Evolutionary conservation across 805 yeast species (phyloP).

Genomic region (Cyberlindnera euphorbiae): DNA sequence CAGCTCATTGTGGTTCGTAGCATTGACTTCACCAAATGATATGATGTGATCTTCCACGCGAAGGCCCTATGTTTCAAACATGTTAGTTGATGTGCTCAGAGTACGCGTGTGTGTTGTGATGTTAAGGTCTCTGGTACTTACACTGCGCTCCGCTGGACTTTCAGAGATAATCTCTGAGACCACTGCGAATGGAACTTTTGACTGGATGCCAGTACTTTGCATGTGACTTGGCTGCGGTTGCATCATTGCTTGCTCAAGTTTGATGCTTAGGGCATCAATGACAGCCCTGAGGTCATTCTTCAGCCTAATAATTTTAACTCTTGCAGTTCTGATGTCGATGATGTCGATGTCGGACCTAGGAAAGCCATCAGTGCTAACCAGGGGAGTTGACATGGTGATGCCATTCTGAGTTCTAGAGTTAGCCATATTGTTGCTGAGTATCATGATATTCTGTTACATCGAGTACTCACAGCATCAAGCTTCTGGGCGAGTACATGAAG

Average conservation of each 20-base stretch:
- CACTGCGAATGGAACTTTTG: constrained; percentile 49
- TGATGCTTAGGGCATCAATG: constrained; percentile 40
- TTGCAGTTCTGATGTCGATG: constrained; percentile 53
- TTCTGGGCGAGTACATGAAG: constrained; percentile 8
- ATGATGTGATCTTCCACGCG: constrained; percentile 40
- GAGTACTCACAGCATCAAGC: constrained; percentile 26
- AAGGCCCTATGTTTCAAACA: constrained; percentile 39
- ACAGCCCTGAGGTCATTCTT: constrained; percentile 63
- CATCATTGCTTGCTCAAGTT: constrained; percentile 42
- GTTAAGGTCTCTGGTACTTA: constrained; percentile 1
- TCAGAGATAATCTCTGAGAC: constrained; percentile 8
- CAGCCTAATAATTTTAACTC: constrained; percentile 61
- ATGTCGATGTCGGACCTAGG: constrained; percentile 86
- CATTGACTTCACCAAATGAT: constrained; percentile 48
- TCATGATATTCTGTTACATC: background rate
- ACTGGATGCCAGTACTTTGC: background rate
- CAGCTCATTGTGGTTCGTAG: constrained; percentile 50
- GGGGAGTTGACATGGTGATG: constrained; percentile 58
- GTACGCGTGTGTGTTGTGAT: no score
- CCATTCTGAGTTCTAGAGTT: constrained; percentile 36
- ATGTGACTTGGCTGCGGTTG: background rate
- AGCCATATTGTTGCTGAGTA: background rate
- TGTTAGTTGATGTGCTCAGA: constrained; percentile 3
- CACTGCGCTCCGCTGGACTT: constrained; percentile 47
- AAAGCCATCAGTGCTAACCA: constrained; percentile 72